A percentile compares a stretch with the other conserved stretches of the same genome.
Conservation (phyloP, 1,139 yeast species). For the Zygosaccharomyces pseudobailii region DNA sequence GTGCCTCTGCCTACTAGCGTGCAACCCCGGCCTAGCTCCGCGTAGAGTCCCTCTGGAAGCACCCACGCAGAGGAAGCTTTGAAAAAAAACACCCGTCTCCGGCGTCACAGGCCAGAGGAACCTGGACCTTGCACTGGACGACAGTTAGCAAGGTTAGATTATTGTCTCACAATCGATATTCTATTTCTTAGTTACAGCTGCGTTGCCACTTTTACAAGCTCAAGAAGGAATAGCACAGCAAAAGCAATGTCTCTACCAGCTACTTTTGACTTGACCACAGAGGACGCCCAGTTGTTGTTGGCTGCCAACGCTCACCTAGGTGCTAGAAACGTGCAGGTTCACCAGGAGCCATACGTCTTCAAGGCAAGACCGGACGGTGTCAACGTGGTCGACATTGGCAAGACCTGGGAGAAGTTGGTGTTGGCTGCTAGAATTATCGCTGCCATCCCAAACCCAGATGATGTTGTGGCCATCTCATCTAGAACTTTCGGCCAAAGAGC, state of each 20-base stretch:
- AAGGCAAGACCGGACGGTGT: slow-evolving; percentile 99
- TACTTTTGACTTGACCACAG: slow-evolving; percentile 89
- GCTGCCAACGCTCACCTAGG: slow-evolving; percentile 99
- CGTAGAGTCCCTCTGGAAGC: not conserved
- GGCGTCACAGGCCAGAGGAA: slow-evolving; percentile 2
- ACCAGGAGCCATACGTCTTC: slow-evolving; percentile 99
- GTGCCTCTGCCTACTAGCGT: not conserved
- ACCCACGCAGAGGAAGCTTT: slow-evolving; percentile 1
- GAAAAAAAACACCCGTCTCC: slow-evolving; percentile 2
- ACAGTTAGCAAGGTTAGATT: slow-evolving; percentile 1
- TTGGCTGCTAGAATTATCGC: slow-evolving; percentile 99
- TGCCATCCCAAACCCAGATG: slow-evolving; percentile 97
- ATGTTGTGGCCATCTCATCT: slow-evolving; percentile 97
- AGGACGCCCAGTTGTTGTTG: slow-evolving; percentile 98
- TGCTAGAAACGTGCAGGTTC: slow-evolving; percentile 99
- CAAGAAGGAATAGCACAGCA: slow-evolving; percentile 26
- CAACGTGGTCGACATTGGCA: slow-evolving; percentile 95
- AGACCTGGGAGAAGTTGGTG: slow-evolving; percentile 99
- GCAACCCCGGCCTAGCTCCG: not conserved
- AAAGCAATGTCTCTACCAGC: slow-evolving; percentile 74
- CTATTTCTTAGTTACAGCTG: slow-evolving; percentile 1
- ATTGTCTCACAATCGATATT: slow-evolving; percentile 1
- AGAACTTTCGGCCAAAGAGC: slow-evolving; percentile 99
- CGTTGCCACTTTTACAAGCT: slow-evolving; percentile 6
- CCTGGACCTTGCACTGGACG: not conserved